These are phyloP conservation scores for Dryadomyces quercus-mongolicae DNA, from an alignment of 2,329 filamentous ascomycete species.

Conservation along the genomic window DNA sequence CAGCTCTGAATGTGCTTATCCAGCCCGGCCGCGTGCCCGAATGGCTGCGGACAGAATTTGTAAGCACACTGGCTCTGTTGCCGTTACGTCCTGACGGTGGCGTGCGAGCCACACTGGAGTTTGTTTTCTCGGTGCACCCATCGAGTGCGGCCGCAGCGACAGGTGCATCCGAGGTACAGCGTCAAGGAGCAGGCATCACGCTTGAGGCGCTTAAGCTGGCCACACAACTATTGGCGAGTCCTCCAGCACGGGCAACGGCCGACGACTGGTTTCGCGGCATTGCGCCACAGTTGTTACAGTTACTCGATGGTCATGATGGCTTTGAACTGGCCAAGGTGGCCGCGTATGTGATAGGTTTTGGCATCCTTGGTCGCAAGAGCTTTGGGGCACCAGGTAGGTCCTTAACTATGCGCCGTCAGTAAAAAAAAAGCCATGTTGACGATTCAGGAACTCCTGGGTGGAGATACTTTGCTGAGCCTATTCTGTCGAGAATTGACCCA, in stretches of 20 bases:
- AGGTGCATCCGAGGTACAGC: conserved; percentile 33
- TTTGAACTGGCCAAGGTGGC: conserved; percentile 45
- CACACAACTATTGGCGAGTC: conserved; percentile 46
- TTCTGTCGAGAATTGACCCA: conserved; percentile 40
- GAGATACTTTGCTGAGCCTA: conserved; percentile 46
- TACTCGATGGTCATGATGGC: conserved; percentile 50
- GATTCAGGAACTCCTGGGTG: conserved; percentile 44
- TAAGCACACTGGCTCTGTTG: conserved; percentile 44
- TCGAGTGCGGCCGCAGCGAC: conserved; percentile 29
- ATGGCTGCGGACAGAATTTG: conserved; percentile 47
- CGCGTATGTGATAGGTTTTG: conserved; percentile 52
- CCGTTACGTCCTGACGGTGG: conserved; percentile 48
- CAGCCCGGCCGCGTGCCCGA: conserved; percentile 45
- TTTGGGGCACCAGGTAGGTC: conserved; percentile 48
- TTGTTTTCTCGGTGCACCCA: conserved; percentile 57
- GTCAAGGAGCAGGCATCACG: conserved; percentile 51
- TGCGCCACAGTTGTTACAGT: conserved; percentile 44
- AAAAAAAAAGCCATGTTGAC: background rate
- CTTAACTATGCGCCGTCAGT: background rate
- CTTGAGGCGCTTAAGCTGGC: conserved; percentile 55
- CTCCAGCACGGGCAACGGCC: conserved; percentile 40
- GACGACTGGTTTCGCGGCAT: conserved; percentile 49
- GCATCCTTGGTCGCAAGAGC: conserved; percentile 51
- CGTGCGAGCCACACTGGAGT: conserved; percentile 56
- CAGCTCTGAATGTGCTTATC: conserved; percentile 49